Evolutionary conservation across 192 early-diverging fungal genomes (phyloP).

Genomic region (Nowakowskiella sp.): DNA sequence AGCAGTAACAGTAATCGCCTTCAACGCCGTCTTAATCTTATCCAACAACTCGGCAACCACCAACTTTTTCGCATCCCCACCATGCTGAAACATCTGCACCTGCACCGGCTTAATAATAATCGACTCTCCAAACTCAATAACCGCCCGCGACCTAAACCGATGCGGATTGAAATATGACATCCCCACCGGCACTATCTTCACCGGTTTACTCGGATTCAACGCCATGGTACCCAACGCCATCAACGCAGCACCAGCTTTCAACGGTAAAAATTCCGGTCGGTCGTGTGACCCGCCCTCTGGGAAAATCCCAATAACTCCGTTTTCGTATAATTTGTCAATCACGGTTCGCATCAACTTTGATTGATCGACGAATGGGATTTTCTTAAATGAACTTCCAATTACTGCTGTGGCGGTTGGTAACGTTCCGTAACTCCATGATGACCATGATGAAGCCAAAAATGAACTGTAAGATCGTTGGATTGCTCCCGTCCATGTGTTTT

Average conservation of each 20-base stretch:
- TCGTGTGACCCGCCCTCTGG: constrained; percentile 87
- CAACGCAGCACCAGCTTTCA: constrained; percentile 45
- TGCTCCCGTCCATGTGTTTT: not conserved
- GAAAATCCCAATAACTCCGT: constrained; percentile 74
- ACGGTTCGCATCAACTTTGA: not conserved
- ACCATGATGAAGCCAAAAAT: not conserved
- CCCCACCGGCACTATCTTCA: not conserved
- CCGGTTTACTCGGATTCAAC: not conserved
- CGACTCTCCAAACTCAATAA: not conserved
- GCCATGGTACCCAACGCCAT: too few relatives aligned
- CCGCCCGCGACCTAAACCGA: not conserved
- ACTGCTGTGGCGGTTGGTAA: not conserved
- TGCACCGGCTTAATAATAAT: not conserved
- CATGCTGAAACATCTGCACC: not conserved
- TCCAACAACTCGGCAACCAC: not conserved
- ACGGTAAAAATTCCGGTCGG: constrained; percentile 73
- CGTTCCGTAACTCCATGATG: too few relatives aligned
- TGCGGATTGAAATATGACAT: not conserved
- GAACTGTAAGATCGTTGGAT: not conserved
- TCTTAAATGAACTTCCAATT: not conserved
- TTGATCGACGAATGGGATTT: not conserved
- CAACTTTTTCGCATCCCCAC: not conserved
- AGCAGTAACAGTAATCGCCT: not conserved
- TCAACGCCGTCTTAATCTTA: not conserved
- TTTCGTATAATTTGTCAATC: not conserved